A percentile compares a stretch with the other conserved stretches of the same genome.
Evolutionary conservation across 805 yeast genomes (phyloP).

Genomic region (Groenewaldozyma salmanticensis): DNA sequence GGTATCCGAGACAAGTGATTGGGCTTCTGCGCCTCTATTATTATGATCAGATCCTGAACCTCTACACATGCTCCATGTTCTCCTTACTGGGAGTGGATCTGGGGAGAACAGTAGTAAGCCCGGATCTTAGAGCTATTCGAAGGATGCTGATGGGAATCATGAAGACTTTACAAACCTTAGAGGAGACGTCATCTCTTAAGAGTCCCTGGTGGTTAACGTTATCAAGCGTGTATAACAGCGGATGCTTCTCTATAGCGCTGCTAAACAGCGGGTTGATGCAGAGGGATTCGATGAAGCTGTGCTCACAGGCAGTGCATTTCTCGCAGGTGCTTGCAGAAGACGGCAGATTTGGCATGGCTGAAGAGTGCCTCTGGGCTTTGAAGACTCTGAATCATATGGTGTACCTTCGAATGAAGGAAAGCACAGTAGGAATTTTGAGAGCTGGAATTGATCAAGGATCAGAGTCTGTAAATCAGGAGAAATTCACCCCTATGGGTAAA

Average conservation of each 20-base stretch:
- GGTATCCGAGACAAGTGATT: background rate
- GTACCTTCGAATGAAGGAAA: slow-evolving; percentile 35
- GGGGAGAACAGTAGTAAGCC: background rate
- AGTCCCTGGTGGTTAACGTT: slow-evolving; percentile 2
- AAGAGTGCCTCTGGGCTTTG: slow-evolving; percentile 54
- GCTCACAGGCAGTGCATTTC: background rate
- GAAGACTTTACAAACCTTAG: background rate
- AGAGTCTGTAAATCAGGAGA: slow-evolving; percentile 38
- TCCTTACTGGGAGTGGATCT: background rate
- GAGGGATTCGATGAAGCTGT: slow-evolving; percentile 9
- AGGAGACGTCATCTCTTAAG: background rate
- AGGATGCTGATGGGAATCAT: background rate
- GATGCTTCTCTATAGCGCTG: background rate
- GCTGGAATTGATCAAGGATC: slow-evolving; percentile 48
- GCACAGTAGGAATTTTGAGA: slow-evolving; percentile 28
- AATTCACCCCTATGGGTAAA: slow-evolving; percentile 39
- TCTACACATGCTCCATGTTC: background rate
- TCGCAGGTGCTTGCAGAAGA: slow-evolving; percentile 4
- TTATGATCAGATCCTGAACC: background rate
- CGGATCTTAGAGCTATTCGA: background rate
- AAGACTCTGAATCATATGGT: slow-evolving; percentile 45
- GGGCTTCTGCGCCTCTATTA: background rate
- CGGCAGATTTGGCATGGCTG: slow-evolving; percentile 35
- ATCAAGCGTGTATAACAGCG: background rate
- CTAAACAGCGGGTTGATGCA: background rate